Conservation (phyloP, 495 filamentous ascomycete genomes). For the Penicillium fimorum region DNA sequence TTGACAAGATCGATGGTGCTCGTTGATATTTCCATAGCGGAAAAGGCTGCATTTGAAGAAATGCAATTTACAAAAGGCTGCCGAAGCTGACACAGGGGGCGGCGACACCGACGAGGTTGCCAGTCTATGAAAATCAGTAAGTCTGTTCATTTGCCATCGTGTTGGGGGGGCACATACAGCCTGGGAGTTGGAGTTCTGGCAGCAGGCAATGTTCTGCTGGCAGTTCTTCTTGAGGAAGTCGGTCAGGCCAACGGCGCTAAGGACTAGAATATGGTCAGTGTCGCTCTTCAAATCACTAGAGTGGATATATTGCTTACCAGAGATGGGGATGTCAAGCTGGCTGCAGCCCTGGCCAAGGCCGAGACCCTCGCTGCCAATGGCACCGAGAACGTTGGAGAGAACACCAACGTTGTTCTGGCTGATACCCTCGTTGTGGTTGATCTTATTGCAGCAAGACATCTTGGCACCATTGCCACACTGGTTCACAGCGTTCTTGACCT, state of each 20-base stretch:
- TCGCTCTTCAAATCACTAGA: neutral
- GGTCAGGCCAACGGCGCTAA: constrained; percentile 33
- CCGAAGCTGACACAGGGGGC: constrained; percentile 45
- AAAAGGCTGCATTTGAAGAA: neutral
- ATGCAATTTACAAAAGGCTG: constrained; percentile 36
- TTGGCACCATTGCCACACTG: constrained; percentile 43
- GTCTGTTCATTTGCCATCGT: neutral
- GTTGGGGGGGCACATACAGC: constrained; percentile 24
- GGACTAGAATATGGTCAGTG: constrained; percentile 8
- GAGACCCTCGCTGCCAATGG: constrained; percentile 26
- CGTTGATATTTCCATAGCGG: constrained; percentile 4
- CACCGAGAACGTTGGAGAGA: constrained; percentile 24
- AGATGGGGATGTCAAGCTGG: constrained; percentile 21
- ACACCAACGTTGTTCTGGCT: constrained; percentile 25
- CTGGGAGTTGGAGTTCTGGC: constrained; percentile 35
- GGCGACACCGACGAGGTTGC: constrained; percentile 43
- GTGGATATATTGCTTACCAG: constrained; percentile 16
- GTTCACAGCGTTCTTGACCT: constrained; percentile 23
- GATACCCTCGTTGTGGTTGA: constrained; percentile 32
- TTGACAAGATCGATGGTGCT: constrained; percentile 3
- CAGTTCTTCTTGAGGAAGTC: constrained; percentile 44
- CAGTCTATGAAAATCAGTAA: constrained; percentile 17
- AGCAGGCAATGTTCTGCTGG: constrained; percentile 51
- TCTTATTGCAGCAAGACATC: constrained; percentile 44
- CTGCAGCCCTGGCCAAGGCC: constrained; percentile 30